Conservation (phyloP, 2,329 filamentous ascomycete genomes). For the Cyphellophora attinorum region DNA sequence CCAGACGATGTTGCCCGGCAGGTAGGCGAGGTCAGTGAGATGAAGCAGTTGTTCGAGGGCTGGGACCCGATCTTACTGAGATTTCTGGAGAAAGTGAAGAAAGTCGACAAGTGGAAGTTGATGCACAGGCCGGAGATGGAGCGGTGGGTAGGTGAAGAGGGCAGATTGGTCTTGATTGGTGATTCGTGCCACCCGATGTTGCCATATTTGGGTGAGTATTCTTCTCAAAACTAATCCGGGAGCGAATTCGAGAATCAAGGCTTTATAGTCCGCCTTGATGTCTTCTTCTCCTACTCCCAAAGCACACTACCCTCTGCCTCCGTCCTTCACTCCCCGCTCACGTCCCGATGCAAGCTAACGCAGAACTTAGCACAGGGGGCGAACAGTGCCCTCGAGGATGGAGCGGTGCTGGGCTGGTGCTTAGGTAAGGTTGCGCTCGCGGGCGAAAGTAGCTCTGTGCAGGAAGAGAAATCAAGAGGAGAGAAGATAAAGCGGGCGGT, state of each 20-base stretch:
- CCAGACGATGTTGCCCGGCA: constrained; percentile 21
- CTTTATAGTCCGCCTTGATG: no score
- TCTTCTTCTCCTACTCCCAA: no score
- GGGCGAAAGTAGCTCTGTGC: constrained; percentile 10
- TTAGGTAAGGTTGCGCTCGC: constrained; percentile 29
- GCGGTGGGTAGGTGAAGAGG: constrained; percentile 10
- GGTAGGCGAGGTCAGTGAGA: constrained; percentile 25
- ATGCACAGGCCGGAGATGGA: constrained; percentile 35
- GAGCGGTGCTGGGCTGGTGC: constrained; percentile 22
- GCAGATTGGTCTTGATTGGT: constrained; percentile 26
- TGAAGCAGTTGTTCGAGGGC: constrained; percentile 20
- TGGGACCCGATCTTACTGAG: constrained; percentile 24
- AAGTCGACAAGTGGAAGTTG: constrained; percentile 27
- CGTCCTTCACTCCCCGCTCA: no score
- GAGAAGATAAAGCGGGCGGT: constrained; percentile 25
- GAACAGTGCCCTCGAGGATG: constrained; percentile 24
- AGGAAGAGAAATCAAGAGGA: constrained; percentile 20
- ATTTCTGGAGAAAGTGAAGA: constrained; percentile 17
- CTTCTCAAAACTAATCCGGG: no score
- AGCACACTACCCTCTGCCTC: no score
- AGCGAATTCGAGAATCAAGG: no score
- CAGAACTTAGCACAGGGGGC: constrained; percentile 25
- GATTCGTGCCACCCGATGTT: constrained; percentile 38
- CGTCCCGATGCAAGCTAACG: no score
- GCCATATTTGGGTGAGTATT: no score